phyloP scores from a whole-genome alignment of 208 protist species.

The Trypanosoma platydactyli region DNA sequence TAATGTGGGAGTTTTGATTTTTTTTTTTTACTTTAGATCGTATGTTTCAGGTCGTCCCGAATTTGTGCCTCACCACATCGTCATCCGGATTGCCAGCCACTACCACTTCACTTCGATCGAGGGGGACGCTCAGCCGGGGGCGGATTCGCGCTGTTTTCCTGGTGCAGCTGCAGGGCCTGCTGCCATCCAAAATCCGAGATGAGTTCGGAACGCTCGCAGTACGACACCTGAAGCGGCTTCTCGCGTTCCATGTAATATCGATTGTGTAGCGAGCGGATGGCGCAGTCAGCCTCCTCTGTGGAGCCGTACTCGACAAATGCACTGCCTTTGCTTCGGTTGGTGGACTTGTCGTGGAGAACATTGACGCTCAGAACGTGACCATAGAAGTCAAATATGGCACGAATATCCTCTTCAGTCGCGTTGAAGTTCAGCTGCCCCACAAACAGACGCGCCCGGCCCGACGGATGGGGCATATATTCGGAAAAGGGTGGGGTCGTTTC shows the following conservation, averaged over 20 bases:
- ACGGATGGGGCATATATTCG: constrained; percentile 35
- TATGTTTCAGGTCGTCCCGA: too few species aligned
- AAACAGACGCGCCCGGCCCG: constrained; percentile 53
- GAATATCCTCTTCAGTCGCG: constrained; percentile 60
- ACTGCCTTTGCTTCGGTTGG: constrained; percentile 43
- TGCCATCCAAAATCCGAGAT: constrained; percentile 69
- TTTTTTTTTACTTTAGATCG: too few species aligned
- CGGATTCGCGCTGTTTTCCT: constrained; percentile 63
- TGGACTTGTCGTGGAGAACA: constrained; percentile 52
- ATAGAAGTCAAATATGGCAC: constrained; percentile 74
- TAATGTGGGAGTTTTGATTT: too few species aligned
- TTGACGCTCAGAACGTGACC: constrained; percentile 70
- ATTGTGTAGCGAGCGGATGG: constrained; percentile 64
- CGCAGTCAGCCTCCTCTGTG: constrained; percentile 73
- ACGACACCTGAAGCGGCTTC: constrained; percentile 76
- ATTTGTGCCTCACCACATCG: not conserved
- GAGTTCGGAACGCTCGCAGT: constrained; percentile 55
- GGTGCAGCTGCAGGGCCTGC: constrained; percentile 52
- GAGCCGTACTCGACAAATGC: constrained; percentile 73
- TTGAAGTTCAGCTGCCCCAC: constrained; percentile 77
- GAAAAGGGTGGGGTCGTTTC: too few species aligned
- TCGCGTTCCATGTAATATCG: constrained; percentile 73
- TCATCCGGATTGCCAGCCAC: not conserved
- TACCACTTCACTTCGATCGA: not conserved
- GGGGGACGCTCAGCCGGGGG: constrained; percentile 1